Conservation (phyloP, 2,329 filamentous ascomycete genomes). For the Cryphonectria japonica region DNA sequence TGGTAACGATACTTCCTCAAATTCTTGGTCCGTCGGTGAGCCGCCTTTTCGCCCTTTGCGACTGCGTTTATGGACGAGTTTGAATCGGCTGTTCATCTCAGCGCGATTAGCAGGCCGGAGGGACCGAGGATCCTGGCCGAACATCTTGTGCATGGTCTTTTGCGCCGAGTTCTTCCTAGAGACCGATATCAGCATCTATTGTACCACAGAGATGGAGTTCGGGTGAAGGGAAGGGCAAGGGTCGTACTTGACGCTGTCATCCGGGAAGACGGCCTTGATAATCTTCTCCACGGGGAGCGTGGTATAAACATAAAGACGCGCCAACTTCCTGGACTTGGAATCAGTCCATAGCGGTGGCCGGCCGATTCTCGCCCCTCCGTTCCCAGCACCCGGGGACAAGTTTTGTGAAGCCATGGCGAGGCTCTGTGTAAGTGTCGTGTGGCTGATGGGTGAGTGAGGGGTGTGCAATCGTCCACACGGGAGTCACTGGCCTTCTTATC, state of each 20-base stretch:
- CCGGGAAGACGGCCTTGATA: slow-evolving; percentile 47
- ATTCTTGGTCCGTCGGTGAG: slow-evolving; percentile 24
- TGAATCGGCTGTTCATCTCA: slow-evolving; percentile 57
- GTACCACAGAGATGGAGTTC: background rate
- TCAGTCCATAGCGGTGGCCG: slow-evolving; percentile 61
- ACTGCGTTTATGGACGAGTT: slow-evolving; percentile 42
- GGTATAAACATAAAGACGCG: slow-evolving; percentile 61
- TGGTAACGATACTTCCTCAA: slow-evolving; percentile 2
- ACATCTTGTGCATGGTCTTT: slow-evolving; percentile 59
- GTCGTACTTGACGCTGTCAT: slow-evolving; percentile 43
- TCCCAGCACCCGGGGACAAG: slow-evolving; percentile 19
- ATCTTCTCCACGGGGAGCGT: slow-evolving; percentile 56
- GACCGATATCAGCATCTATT: slow-evolving; percentile 29
- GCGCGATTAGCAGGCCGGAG: slow-evolving; percentile 54
- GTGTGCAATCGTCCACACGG: background rate
- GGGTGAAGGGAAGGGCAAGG: slow-evolving; percentile 36
- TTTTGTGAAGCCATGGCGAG: slow-evolving; percentile 22
- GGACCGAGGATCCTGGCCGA: slow-evolving; percentile 64
- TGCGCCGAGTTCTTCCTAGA: slow-evolving; percentile 60
- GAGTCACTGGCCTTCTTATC: slow-evolving; percentile 1
- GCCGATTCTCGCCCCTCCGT: slow-evolving; percentile 43
- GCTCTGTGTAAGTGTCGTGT: slow-evolving; percentile 15
- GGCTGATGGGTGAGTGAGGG: slow-evolving; percentile 3
- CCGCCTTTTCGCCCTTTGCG: slow-evolving; percentile 33
- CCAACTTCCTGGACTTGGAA: slow-evolving; percentile 56